A percentile compares a stretch with the other conserved stretches of the same genome.
phyloP scores from a whole-genome alignment of 2,329 filamentous ascomycete species.

The Ascochyta clinopodiicola region DNA sequence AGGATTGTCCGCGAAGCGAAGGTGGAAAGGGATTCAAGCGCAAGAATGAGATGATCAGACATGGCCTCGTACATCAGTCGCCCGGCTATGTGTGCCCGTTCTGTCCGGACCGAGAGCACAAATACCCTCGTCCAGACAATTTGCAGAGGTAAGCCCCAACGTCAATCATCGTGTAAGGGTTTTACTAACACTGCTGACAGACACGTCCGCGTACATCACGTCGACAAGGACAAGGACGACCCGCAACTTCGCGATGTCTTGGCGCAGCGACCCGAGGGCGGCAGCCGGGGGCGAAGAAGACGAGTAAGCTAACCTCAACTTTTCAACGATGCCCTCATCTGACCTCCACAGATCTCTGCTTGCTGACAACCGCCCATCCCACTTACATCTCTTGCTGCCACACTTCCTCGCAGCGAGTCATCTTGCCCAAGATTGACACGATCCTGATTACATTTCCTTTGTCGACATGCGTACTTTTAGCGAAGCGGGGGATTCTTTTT shows the following conservation, averaged over 20 bases:
- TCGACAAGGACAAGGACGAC: conserved; percentile 89
- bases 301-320: conserved; percentile 53
- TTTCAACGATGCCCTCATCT: background rate
- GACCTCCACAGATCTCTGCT: conserved; percentile 7
- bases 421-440: background rate
- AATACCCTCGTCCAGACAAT: conserved; percentile 94
- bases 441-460: background rate
- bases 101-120: conserved; percentile 91
- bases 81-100: conserved; percentile 97
- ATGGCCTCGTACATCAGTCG: conserved; percentile 88
- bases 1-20: conserved; percentile 63
- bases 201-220: conserved; percentile 91
- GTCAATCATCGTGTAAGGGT: background rate
- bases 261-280: conserved; percentile 83
- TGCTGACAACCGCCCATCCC: conserved; percentile 1
- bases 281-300: conserved; percentile 78
- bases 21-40: conserved; percentile 73
- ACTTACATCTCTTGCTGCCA: background rate
- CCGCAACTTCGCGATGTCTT: conserved; percentile 81
- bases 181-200: conserved; percentile 54
- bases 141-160: conserved; percentile 75
- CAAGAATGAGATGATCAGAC: conserved; percentile 75
- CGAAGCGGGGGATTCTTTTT: conserved; percentile 4
- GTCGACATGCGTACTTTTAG: conserved; percentile 9
- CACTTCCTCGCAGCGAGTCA: background rate